Evolutionary conservation across 495 filamentous ascomycete species (phyloP), one percentile per base, ranked within the genome.

Genomic region (Lasiosphaeria hispida): DNA sequence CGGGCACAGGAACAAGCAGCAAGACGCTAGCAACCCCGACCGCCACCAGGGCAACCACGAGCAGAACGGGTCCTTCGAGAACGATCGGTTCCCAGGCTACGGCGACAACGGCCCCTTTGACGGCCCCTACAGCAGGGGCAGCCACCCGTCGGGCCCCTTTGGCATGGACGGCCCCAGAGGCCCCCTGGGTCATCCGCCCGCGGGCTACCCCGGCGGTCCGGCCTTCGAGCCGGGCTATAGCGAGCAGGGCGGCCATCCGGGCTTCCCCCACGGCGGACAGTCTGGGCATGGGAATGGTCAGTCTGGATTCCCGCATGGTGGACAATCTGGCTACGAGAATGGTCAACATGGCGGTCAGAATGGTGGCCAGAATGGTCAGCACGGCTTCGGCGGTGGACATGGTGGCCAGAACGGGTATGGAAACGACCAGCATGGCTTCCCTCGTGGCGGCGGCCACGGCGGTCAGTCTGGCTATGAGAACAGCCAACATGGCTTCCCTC

Each of bases 381-480:
- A n/a, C n/a, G n/a, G n/a, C n/a, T n/a, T n/a, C n/a, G 45, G 45
- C n/a, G n/a, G n/a, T n/a, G n/a, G n/a, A n/a, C n/a, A n/a, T n/a
- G n/a, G n/a, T n/a, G n/a, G n/a, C 19, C 23, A 38, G 0, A 34
- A 9, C 18, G 10, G 38, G 19, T 7, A 30, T 9, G 39, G 19
- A 3, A 49, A 49, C 14, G 30, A 49, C n/a, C 45, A 36, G n/a
- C 30, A 49, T 19, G 23, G 18, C 10, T 19, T 6, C 5, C 7
- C 44, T 48, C 2, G 30, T 35, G 55, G 33, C n/a, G 7, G 45
- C 35, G 56, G 45, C 41, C 37, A 55, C 37, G 36, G 38, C 40
- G 49, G 34, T 55, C 38, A 37, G 17, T 11, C 40, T 50, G 50
- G 48, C 10, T n/a, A 49, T 41, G 33, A n/a, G n/a, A n/a, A n/a